phyloP scores from a whole-genome alignment of 192 early-diverging fungal genomes.

The Piromyces finnis region DNA sequence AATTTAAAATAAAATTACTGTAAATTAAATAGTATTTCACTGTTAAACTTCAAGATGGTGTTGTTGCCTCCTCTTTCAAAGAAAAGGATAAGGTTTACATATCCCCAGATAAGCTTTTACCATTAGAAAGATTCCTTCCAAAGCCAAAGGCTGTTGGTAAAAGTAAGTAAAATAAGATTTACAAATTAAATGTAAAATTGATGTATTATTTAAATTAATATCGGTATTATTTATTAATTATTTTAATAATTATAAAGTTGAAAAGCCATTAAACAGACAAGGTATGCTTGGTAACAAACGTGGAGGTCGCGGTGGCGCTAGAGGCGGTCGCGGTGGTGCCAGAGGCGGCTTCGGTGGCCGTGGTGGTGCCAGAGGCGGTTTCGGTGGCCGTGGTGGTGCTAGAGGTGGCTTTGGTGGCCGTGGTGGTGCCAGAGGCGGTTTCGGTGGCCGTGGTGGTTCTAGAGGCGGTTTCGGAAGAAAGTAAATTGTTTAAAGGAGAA shows the following conservation, averaged over 20 bases:
- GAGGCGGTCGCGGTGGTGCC: conserved; percentile 20
- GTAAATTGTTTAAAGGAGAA: not conserved
- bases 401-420: conserved; percentile 13
- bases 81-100: conserved; percentile 80
- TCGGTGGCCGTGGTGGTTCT: conserved; percentile 26
- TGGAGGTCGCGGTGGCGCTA: conserved; percentile 14
- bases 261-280: conserved; percentile 36
- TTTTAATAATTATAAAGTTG: conserved; percentile 16
- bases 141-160: conserved; percentile 57
- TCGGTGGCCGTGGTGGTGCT: conserved; percentile 7
- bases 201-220: too few relatives aligned
- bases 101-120: conserved; percentile 80
- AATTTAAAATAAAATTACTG: too few relatives aligned
- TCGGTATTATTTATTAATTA: too few relatives aligned
- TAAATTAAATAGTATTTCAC: conserved; percentile 48
- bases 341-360: conserved; percentile 24
- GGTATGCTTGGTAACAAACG: conserved; percentile 27
- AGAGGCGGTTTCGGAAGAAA: conserved; percentile 24
- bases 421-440: conserved; percentile 27
- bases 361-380: conserved; percentile 3
- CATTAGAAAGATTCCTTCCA: conserved; percentile 89
- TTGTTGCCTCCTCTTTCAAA: conserved; percentile 84
- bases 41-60: conserved; percentile 85
- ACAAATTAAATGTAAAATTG: not conserved
- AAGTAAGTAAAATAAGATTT: conserved; percentile 23